Evolutionary conservation across 352 stramenopile genomes (phyloP), one percentile per base, ranked within the genome.

Genomic region (Peronosclerospora sorghi): DNA sequence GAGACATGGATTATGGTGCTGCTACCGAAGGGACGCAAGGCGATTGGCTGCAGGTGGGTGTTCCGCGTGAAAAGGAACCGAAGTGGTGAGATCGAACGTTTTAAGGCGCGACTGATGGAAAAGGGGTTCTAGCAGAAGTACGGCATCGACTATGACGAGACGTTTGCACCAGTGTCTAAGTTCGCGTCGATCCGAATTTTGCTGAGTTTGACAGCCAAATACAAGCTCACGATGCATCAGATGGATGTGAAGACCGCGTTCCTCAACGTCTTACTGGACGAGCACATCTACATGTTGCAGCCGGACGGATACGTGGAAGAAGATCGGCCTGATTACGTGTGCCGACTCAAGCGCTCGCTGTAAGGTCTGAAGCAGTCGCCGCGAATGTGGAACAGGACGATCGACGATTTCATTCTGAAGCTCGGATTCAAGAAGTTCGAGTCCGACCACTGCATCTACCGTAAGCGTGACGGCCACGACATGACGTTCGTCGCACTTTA

Each of bases 401-500:
- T 36, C 32, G 32, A 19, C 14, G 8, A 20, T 7, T 36, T 36
- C 14, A 36, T 36, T 7, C 2, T 36, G 13, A 8, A 19, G 13
- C 12, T 36, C 4, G 14, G 32, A 36, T 39, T 39, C 15, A 26
- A 23, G 15, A 39, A 17, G 5, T 39, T 14, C 15, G 15, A 26
- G 8, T 3, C 15, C 5, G 14, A 26, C 34, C 15, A n/a, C 17
- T 28, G 35, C 17, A 40, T 28, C 35, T 40, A 24, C 15, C 8
- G 26, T 20, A 28, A 40, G n/a, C 2, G 14, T 8, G 26, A 44
- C 18, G 35, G 13, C 19, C 29, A 53, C 32, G 26, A 46, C 29
- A 45, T 53, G 36, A 53, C 46, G 12, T 35, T 46, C 9, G 45
- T 53, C 20, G 29, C 45, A 10, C 23, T 47, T 5, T 54, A 48